Base-by-base conservation (phyloP, 805 yeast species). In the Hanseniaspora mollemarum region DNA sequence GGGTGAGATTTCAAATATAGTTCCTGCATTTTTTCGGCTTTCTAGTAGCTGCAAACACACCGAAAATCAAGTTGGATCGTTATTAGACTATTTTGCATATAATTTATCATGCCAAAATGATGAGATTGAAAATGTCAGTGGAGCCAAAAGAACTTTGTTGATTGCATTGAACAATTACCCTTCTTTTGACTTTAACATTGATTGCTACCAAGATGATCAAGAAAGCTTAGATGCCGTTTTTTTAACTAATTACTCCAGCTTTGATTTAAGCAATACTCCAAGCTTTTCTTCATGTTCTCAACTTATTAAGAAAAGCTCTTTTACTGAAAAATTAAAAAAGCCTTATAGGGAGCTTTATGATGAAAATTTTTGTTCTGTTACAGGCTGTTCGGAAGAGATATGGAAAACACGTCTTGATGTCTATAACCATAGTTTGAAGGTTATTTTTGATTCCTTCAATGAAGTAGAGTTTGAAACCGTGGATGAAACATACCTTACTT, bases 61-160 rank as follows among this genome's bases (percentile, higher is more conserved):
- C 4, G 4, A 37, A 22, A 13, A 37, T n/a, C 8, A 37, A 37
- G 8, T n/a, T 9, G n/a, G 22, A 37, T 22, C 41, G 0, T 31
- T 46, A 19, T 7, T 46, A 6, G 33, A 35, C 12, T 46, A 36
- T 29, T 29, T 46, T 38, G 38, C 33, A 2, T 39, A 46, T 13
- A n/a, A 18, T 15, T 31, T 46, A 26, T 24, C 49, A 18, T 16
- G 19, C 22, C 35, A 31, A 19, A 44, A 35, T 33, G 24, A 46
- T 19, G 28, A 46, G n/a, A 15, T 46, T 29, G 38, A 31, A n/a
- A 26, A 31, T 38, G 26, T 36, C 24, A 26, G 18, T 12, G 18
- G 41, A 1, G 7, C 19, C 4, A 44, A 15, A 26, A 25, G 39
- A 35, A 16, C 22, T 18, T 35, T 35, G 13, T 6, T 15, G 8